Base-by-base conservation (phyloP, 495 filamentous ascomycete genomes). In the Penicillium pulvis region DNA sequence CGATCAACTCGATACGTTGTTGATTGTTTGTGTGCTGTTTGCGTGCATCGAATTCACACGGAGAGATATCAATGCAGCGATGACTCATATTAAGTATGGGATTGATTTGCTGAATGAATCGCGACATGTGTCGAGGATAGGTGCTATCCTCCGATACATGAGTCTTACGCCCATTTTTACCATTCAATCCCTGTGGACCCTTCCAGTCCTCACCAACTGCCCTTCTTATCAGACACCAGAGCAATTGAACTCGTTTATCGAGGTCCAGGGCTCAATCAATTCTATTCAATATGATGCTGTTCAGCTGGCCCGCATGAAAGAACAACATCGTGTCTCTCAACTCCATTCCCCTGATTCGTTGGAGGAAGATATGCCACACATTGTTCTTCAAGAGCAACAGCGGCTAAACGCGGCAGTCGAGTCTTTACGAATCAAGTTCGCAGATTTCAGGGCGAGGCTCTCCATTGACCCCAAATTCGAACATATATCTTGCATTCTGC, bases 31-130 rank as follows among this genome's bases (percentile, higher is more conserved):
- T 12, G 51, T 52, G 9, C 20, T 62, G 31, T 44, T 54, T 23
- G 51, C 53, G 12, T 58, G 56, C 20, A 47, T 62, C 42, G 16
- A 58, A 4, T 62, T 62, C 12, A 55, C 55, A 9, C 55, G 60
- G 6, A 58, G 55, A 42, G 60, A 62, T 33, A 55, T 58, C 1
- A 17, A 49, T 11, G 55, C 44, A 2, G 55, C 55, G 4, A 26
- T 56, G n/a, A 41, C 17, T 9, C 55, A 56, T 42, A 41, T 12
- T 6, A 49, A 46, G 3, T 45, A 56, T 19, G 55, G 55, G 9
- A 56, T 50, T 20, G 28, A 33, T 3, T 17, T 56, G 23, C 26
- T 56, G 45, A 56, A 49, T 41, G 39, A 16, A 4, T 41, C 39
- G 6, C 14, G n/a, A 41, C 39, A 41, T 41, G 16, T 16, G 0